A percentile compares a stretch with the other conserved stretches of the same genome.
Evolutionary conservation across 148 eudicot species (phyloP).

Genomic region (Dysphania ambrosioides): DNA sequence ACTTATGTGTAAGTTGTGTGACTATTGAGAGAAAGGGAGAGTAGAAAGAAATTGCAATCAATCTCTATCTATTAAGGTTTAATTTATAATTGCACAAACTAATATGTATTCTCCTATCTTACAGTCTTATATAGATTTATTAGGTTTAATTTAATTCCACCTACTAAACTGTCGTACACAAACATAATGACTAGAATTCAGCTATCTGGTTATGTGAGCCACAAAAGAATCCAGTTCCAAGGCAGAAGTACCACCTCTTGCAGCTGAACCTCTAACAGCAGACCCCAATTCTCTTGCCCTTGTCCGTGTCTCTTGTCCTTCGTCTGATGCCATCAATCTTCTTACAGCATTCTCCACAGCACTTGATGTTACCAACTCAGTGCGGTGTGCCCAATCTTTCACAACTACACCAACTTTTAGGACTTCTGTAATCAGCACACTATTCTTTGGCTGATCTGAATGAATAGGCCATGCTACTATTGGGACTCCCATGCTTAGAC

Average conservation of each 20-base stretch:
- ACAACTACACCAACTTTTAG: slow-evolving; percentile 36
- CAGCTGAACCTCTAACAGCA: slow-evolving; percentile 28
- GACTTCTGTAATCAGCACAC: slow-evolving; percentile 36
- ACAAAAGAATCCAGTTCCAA: slow-evolving; percentile 50
- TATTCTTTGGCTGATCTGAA: slow-evolving; percentile 59
- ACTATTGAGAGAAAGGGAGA: too few species aligned
- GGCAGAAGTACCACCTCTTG: slow-evolving; percentile 41
- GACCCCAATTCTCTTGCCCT: slow-evolving; percentile 41
- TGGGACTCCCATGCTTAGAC: slow-evolving; percentile 62
- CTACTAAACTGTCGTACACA: too few species aligned
- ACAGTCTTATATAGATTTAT: too few species aligned
- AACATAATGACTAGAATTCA: too few species aligned
- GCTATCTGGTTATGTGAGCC: slow-evolving; percentile 52
- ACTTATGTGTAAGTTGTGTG: too few species aligned
- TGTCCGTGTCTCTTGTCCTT: slow-evolving; percentile 44
- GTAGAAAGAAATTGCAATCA: too few species aligned
- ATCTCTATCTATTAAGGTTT: too few species aligned
- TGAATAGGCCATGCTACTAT: slow-evolving; percentile 64
- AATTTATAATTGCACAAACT: too few species aligned
- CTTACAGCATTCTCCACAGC: slow-evolving; percentile 33
- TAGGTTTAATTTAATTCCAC: too few species aligned
- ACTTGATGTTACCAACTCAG: slow-evolving; percentile 27
- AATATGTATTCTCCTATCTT: too few species aligned
- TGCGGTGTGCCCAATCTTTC: slow-evolving; percentile 36
- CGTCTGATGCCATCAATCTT: slow-evolving; percentile 40